A percentile compares a stretch with the other conserved stretches of the same genome.
phyloP scores from a whole-genome alignment of 83 land plant species.

The Thuja plicata region DNA sequence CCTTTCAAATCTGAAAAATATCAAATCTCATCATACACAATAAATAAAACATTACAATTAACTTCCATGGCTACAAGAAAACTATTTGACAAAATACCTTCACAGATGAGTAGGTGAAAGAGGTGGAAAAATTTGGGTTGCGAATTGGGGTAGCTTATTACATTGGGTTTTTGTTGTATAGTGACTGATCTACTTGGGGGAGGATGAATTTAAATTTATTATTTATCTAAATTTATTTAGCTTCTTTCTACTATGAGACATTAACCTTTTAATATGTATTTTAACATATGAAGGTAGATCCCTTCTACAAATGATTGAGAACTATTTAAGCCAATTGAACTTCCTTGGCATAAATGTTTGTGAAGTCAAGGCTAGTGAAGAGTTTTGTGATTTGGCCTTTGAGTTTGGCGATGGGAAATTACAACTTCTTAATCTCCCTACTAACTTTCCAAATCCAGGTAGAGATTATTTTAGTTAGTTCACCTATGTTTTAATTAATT shows the following conservation, averaged over 20 bases:
- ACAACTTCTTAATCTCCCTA: conserved; percentile 30
- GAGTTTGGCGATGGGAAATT: conserved; percentile 69
- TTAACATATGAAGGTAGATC: conserved; percentile 30
- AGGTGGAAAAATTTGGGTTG: too few species aligned
- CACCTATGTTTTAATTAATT: not conserved
- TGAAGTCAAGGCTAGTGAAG: conserved; percentile 60
- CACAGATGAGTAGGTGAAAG: too few species aligned
- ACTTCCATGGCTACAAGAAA: too few species aligned
- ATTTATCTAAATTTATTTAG: too few species aligned
- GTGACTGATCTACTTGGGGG: not conserved
- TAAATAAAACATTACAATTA: too few species aligned
- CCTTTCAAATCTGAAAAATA: too few species aligned
- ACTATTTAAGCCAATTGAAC: conserved; percentile 39
- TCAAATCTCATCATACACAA: too few species aligned
- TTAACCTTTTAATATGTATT: not conserved
- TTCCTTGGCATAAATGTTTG: conserved; percentile 33
- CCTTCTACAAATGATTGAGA: conserved; percentile 16
- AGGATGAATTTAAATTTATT: not conserved
- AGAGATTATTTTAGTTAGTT: not conserved
- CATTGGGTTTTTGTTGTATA: not conserved
- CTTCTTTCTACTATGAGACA: not conserved
- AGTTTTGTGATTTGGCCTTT: conserved; percentile 66
- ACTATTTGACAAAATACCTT: too few species aligned
- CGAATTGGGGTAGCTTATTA: too few species aligned
- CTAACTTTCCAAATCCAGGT: conserved; percentile 68